Percentiles rank a stretch among this genome's conserved stretches.
These are phyloP conservation scores for Ochromonas danica DNA, from an alignment of 108 stramenopile genomes.

Conservation along the genomic window DNA sequence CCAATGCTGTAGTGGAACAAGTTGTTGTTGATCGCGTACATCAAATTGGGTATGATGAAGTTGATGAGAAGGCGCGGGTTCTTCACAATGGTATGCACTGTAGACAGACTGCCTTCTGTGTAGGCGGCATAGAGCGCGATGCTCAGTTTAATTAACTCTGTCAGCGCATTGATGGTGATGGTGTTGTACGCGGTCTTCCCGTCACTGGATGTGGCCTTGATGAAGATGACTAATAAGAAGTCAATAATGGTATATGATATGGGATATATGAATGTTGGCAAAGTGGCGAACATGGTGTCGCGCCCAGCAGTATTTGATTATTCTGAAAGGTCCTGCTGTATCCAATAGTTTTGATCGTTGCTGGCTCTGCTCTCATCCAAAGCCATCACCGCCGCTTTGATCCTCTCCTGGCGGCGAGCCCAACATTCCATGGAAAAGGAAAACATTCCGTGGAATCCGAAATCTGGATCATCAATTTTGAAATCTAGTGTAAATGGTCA, in stretches of 20 bases:
- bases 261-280: background rate
- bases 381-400: too few relatives aligned
- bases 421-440: too few relatives aligned
- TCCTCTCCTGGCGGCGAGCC: too few relatives aligned
- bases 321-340: too few relatives aligned
- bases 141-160: background rate
- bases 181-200: background rate
- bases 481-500: too few relatives aligned
- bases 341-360: too few relatives aligned
- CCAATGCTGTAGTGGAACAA: background rate
- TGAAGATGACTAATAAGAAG: background rate
- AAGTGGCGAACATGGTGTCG: too few relatives aligned
- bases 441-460: too few relatives aligned
- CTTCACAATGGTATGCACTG: background rate
- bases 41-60: background rate
- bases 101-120: background rate
- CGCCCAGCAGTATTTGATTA: too few relatives aligned
- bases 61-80: background rate
- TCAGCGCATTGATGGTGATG: background rate
- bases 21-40: background rate
- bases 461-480: too few relatives aligned
- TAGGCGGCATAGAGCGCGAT: background rate
- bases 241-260: background rate
- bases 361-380: too few relatives aligned
- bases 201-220: background rate